Evolutionary conservation across 345 rosid species (phyloP), one percentile per base, ranked within the genome.

Genomic region (Limnanthes douglasii): DNA sequence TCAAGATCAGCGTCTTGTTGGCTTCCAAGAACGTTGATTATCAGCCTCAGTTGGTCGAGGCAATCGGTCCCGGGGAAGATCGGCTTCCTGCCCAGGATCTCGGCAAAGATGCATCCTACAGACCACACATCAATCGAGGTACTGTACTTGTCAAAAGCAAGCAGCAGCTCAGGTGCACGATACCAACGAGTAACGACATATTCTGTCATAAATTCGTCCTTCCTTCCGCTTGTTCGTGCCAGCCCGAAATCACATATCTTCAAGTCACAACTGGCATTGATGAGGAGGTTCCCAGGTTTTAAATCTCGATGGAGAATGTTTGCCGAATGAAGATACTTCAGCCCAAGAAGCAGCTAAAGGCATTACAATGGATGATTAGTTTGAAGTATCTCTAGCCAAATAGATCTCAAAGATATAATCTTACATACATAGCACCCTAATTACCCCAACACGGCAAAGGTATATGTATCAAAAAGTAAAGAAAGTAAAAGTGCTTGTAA

Each of bases 121-220:
- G 86, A 83, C 93, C 92, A 83, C 27, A 78, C 70, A 39, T 84
- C 95, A 8, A 84, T 78, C 21, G 86, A 72, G 17, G 76, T 78
- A 11, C 83, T 80, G 6, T 83, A 78, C 59, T 75, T 69, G 53
- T 72, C 95, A 14, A 92, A 83, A 59, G 86, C 59, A 13, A 83
- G 83, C 37, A 83, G 86, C 19, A 83, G 95, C 60, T 83, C 86
- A 1, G 95, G 90, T 36, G 92, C 92, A 20, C 92, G 53, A 50
- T 82, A 78, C 90, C 94, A 82, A 36, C 85, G 82, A 34, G 88
- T 47, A 2, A 47, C 52, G 4, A 47, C 52, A 17, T 48, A 48
- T 42, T 39, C 54, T 22, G 54, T 48, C 95, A 78, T 83, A 64
- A 78, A 70, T 56, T 75, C 68, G 46, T 54, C 78, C 54, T 64